Conservation (phyloP, 805 yeast genomes). For the Barnettozyma vustinii region DNA sequence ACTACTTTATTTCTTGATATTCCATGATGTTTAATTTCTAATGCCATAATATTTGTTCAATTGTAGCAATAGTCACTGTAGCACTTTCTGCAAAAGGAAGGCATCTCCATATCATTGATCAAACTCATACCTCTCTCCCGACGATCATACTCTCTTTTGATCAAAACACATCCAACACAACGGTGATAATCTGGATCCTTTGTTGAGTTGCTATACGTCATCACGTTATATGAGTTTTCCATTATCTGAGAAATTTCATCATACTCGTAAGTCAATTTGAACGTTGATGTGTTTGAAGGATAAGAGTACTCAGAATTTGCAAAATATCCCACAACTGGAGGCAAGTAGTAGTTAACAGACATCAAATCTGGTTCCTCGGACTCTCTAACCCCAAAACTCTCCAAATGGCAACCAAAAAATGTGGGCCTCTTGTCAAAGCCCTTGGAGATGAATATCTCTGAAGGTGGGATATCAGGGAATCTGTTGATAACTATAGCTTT, state of each 20-base stretch:
- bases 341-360: conserved; percentile 24
- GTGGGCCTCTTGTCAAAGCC: conserved; percentile 58
- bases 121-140: conserved; percentile 20
- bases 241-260: conserved; percentile 41
- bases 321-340: conserved; percentile 51
- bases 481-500: conserved; percentile 32
- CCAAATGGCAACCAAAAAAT: conserved; percentile 67
- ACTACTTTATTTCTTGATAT: too few relatives aligned
- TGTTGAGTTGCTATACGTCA: conserved; percentile 39
- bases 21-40: background rate
- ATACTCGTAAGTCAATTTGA: conserved; percentile 44
- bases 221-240: conserved; percentile 47
- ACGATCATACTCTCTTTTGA: conserved; percentile 49
- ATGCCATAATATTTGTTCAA: conserved; percentile 10
- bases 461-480: conserved; percentile 62
- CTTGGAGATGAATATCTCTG: conserved; percentile 38
- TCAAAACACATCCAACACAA: conserved; percentile 54
- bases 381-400: conserved; percentile 11
- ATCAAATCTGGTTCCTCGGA: conserved; percentile 5
- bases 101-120: conserved; percentile 19
- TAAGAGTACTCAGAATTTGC: conserved; percentile 40
- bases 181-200: conserved; percentile 30
- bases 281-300: conserved; percentile 53
- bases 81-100: conserved; percentile 33
- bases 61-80: conserved; percentile 36